Evolutionary conservation across 139 green algal species (phyloP).

Genomic region (Microglena sp.): DNA sequence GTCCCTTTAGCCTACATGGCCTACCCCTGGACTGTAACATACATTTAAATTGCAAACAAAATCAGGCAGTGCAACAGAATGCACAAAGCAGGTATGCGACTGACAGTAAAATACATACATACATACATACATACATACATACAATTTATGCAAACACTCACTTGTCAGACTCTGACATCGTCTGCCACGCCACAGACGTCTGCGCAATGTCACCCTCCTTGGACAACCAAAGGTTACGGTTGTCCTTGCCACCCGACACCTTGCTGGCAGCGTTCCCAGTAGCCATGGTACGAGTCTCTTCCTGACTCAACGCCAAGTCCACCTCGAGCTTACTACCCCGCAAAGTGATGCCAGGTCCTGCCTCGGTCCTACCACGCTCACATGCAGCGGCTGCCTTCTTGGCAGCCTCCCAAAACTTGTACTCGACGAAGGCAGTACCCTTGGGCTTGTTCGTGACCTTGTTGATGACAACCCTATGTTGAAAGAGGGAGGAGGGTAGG

Average conservation of each 20-base stretch:
- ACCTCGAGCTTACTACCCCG: slow-evolving; percentile 51
- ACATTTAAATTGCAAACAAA: too few relatives aligned
- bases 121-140: neutral
- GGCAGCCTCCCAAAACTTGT: slow-evolving; percentile 29
- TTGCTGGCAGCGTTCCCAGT: neutral
- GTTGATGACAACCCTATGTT: slow-evolving; percentile 68
- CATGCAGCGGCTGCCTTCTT: slow-evolving; percentile 45
- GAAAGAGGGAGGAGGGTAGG: too few relatives aligned
- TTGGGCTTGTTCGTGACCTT: slow-evolving; percentile 66
- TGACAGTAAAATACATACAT: too few relatives aligned
- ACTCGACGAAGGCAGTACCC: slow-evolving; percentile 88
- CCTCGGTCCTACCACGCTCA: slow-evolving; percentile 38
- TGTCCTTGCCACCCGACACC: slow-evolving; percentile 40
- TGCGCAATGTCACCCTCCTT: slow-evolving; percentile 78
- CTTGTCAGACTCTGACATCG: slow-evolving; percentile 67
- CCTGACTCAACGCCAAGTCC: slow-evolving; percentile 60
- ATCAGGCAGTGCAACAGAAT: too few relatives aligned
- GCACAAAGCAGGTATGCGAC: too few relatives aligned
- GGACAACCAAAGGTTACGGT: slow-evolving; percentile 76
- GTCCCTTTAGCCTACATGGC: too few relatives aligned
- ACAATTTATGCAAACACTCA: slow-evolving; percentile 7
- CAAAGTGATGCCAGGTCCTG: slow-evolving; percentile 44
- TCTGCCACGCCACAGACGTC: slow-evolving; percentile 55
- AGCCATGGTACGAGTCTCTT: slow-evolving; percentile 5
- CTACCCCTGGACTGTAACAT: too few relatives aligned